Base-by-base conservation (phyloP, 176 grass and related monocot genomes). In the Lolium perenne region DNA sequence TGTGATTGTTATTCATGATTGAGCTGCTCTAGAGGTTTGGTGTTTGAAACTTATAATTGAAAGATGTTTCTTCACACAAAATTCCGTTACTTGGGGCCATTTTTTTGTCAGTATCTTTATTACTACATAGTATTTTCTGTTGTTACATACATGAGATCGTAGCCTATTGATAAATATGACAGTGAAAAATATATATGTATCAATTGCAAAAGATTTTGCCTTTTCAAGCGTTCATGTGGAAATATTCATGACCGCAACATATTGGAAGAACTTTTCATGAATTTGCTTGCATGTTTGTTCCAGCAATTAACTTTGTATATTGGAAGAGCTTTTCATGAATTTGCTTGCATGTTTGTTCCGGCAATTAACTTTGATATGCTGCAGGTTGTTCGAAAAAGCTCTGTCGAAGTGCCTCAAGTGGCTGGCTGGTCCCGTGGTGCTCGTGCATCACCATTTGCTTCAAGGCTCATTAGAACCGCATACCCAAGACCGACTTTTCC, bases 311-410 rank as follows among this genome's bases (percentile, higher is more conserved):
- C 51, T 77, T 45, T 76, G 38, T 35, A 35, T 35, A 35, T 35
- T 35, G 6, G 13, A 55, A 81, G 16, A 74, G 66, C 6, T 60
- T 48, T 66, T 16, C 64, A 83, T 62, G 80, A 21, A 7, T 84
- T 53, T 35, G 26, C 8, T 45, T 84, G 56, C 40, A 78, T 76
- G 8, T 38, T 2, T 53, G 55, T 7, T 20, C 55, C 58, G 56
- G 8, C 47, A 84, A 56, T 70, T 79, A 63, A 79, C 51, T 77
- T 45, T 76, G 38, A 18, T 72, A 5, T 71, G 50, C 10, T 54
- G n/a, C 84, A 99, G 97, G 94, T 99, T 48, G 66, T 96, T 80
- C 85, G 84, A 78, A 98, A 67, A 81, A 92, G 86, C 82, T 88
- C 90, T 47, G 48, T 46, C 74, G 94, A 99, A 84, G 90, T 82